Conservation (phyloP, 176 grass and related monocot species). For the Dendrocalamus sinicus region DNA sequence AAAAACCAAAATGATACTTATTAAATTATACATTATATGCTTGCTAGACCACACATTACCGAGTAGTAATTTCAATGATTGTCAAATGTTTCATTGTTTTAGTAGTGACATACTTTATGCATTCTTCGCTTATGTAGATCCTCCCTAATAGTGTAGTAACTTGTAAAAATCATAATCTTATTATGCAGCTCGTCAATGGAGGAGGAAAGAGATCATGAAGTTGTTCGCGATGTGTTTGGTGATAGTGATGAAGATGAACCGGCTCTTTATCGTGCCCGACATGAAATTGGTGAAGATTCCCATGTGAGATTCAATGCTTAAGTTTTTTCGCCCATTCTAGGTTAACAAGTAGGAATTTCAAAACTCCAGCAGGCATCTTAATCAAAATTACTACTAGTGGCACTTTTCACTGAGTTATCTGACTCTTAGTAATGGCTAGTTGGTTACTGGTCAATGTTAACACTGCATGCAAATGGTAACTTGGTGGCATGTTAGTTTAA, state of each 20-base stretch:
- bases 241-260: slow-evolving; percentile 95
- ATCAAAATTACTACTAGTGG: slow-evolving; percentile 3
- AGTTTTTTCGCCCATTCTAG: not conserved
- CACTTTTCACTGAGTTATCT: slow-evolving; percentile 3
- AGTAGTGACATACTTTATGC: not conserved
- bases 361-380: slow-evolving; percentile 9
- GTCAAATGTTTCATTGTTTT: slow-evolving; percentile 33
- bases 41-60: slow-evolving; percentile 13
- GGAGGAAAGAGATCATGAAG: slow-evolving; percentile 75
- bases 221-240: slow-evolving; percentile 90
- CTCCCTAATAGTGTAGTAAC: slow-evolving; percentile 23
- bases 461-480: not conserved
- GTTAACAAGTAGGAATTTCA: slow-evolving; percentile 20
- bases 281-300: slow-evolving; percentile 78
- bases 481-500: not conserved
- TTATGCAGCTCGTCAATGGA: slow-evolving; percentile 49
- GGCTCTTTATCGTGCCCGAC: slow-evolving; percentile 57
- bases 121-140: slow-evolving; percentile 18
- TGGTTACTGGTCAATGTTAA: slow-evolving; percentile 11
- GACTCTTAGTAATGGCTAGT: not conserved
- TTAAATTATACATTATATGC: slow-evolving; percentile 29
- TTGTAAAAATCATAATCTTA: slow-evolving; percentile 37
- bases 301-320: slow-evolving; percentile 61
- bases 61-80: not conserved
- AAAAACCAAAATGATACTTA: slow-evolving; percentile 15